Conservation (phyloP, 257 asterid genomes). For the Solanum microdontum region DNA sequence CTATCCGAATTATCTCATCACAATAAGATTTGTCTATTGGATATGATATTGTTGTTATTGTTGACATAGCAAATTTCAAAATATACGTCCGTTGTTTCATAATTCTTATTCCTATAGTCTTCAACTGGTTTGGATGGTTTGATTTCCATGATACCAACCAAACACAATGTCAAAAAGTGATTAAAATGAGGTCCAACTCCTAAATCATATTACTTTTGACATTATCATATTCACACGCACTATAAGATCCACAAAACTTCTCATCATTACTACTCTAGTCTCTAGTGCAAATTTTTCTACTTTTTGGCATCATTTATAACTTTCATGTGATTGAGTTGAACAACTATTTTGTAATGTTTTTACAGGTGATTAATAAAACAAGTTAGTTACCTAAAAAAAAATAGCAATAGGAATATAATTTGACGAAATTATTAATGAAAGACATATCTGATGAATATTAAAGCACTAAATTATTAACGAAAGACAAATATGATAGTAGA, state of each 20-base stretch:
- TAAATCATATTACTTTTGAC: background rate
- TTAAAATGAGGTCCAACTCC: background rate
- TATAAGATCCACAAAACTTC: background rate
- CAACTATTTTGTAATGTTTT: background rate
- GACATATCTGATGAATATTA: too few relatives aligned
- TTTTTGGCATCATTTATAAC: background rate
- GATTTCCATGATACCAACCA: background rate
- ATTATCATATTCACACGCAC: background rate
- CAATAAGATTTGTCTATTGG: too few relatives aligned
- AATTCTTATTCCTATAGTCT: background rate
- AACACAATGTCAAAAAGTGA: background rate
- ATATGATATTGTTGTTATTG: too few relatives aligned
- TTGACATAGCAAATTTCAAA: too few relatives aligned
- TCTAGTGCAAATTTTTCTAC: background rate
- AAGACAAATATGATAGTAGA: too few relatives aligned
- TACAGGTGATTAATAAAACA: too few relatives aligned
- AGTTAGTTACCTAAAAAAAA: background rate
- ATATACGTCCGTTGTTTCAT: background rate
- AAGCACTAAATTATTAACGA: too few relatives aligned
- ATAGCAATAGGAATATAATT: too few relatives aligned
- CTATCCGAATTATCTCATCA: too few relatives aligned
- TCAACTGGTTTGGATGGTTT: background rate
- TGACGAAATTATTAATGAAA: background rate
- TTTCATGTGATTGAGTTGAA: background rate
- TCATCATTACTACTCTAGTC: background rate